A percentile compares a stretch with the other conserved stretches of the same genome.
phyloP scores from a whole-genome alignment of 2,329 filamentous ascomycete species.

The Pestalotiopsis sp. region DNA sequence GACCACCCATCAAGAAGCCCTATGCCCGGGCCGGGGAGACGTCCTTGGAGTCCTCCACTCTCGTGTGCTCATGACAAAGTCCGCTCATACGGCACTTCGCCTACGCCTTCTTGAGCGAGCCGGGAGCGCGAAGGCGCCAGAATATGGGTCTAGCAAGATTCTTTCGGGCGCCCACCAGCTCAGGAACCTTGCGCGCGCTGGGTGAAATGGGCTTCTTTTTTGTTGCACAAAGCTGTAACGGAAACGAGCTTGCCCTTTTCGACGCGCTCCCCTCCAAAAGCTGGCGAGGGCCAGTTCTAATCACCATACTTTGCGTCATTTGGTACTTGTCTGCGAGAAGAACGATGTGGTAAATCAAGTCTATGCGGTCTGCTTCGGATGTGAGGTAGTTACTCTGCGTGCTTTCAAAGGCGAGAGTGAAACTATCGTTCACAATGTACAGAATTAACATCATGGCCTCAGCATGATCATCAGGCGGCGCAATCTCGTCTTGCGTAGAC shows the following conservation, averaged over 20 bases:
- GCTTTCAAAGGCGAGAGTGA: too few species aligned
- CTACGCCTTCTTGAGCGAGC: conserved; percentile 40
- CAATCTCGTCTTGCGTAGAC: too few species aligned
- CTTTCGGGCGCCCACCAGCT: conserved; percentile 40
- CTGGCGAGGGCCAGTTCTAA: too few species aligned
- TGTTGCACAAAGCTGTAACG: conserved; percentile 51
- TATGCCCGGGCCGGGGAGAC: conserved; percentile 51
- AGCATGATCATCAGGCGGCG: too few species aligned
- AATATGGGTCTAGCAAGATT: conserved; percentile 46
- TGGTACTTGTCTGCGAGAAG: too few species aligned
- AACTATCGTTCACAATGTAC: too few species aligned
- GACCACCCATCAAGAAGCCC: conserved; percentile 38
- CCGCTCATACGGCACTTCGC: conserved; percentile 49
- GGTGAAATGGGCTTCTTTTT: conserved; percentile 19
- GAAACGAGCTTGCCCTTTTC: conserved; percentile 84
- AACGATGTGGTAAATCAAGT: too few species aligned
- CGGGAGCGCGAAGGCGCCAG: conserved; percentile 63
- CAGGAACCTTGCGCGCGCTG: conserved; percentile 21
- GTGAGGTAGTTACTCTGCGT: too few species aligned
- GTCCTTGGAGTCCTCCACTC: conserved; percentile 38
- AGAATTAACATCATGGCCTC: too few species aligned
- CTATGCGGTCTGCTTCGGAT: too few species aligned
- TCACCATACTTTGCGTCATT: too few species aligned
- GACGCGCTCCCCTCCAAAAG: conserved; percentile 73
- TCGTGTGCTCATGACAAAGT: conserved; percentile 44